Conservation (phyloP, 768 basidiomycete species). For the Boletus edulis region DNA sequence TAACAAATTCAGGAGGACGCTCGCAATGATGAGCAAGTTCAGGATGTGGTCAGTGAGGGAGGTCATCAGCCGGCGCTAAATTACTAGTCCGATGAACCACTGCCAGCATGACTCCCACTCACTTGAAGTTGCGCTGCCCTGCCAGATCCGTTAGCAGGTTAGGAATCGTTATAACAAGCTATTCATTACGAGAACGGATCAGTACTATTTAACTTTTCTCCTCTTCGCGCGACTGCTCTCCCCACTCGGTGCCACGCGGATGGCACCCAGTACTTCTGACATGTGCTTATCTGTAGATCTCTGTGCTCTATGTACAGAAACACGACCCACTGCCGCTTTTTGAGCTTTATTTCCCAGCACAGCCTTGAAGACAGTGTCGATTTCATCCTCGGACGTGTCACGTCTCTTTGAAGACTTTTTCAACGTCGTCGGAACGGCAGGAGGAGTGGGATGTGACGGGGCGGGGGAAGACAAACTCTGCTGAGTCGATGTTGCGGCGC, state of each 20-base stretch:
- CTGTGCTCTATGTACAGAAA: conserved; percentile 10
- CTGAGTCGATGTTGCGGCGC: conserved; percentile 9
- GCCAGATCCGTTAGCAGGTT: too few relatives aligned
- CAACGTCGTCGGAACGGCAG: neutral
- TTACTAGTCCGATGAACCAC: too few relatives aligned
- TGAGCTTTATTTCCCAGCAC: conserved; percentile 58
- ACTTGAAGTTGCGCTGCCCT: too few relatives aligned
- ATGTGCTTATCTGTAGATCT: conserved; percentile 37
- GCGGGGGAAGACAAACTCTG: conserved; percentile 15
- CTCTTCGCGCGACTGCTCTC: conserved; percentile 39
- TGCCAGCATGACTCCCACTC: too few relatives aligned
- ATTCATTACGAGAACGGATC: neutral
- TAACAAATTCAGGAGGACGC: conserved; percentile 18
- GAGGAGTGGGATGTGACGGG: neutral
- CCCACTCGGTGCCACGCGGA: conserved; percentile 52
- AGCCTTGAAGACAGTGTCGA: conserved; percentile 67
- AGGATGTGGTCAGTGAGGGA: conserved; percentile 2
- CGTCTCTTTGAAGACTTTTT: conserved; percentile 48
- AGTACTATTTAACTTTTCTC: conserved; percentile 14
- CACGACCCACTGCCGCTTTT: conserved; percentile 44
- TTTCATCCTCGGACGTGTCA: conserved; percentile 55
- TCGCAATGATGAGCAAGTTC: conserved; percentile 6
- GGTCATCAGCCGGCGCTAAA: conserved; percentile 3
- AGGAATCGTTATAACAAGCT: too few relatives aligned
- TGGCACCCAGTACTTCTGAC: conserved; percentile 55